Evolutionary conservation across 768 basidiomycete genomes (phyloP), one percentile per base, ranked within the genome.

Genomic region (Panus rudis): DNA sequence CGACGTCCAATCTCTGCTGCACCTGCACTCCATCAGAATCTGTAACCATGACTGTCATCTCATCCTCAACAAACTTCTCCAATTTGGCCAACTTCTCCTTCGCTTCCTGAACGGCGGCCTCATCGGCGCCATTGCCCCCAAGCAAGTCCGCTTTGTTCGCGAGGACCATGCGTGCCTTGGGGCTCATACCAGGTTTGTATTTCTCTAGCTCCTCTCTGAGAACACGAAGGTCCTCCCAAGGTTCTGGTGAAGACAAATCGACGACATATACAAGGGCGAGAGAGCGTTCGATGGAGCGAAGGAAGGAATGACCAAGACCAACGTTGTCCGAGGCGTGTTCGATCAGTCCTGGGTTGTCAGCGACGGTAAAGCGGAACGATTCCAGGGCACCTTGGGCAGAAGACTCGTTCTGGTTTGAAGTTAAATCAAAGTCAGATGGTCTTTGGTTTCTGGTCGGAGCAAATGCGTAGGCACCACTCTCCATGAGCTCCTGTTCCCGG

Each of bases 71-170:
- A 43, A 71, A 81, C 43, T 71, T 66, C 56, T 84, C 76, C 41
- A 90, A 59, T 25, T 53, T 65, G 24, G 42, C 53, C 38, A 87
- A 66, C 58, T 85, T 88, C 22, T 62, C 65, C 50, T 69, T 71
- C 4, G 81, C 83, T 28, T 66, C 69, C 27, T 64, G 62, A 6
- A 84, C 71, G 5, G 71, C 70, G 13, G 57, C 63, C n/a, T 63
- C 60, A 22, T 72, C 69, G 10, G 66, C 72, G 8, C 69, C 69
- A 10, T 50, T 57, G 24, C 63, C 70, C 2, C 69, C 85, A 3
- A 94, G 73, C 24, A 89, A 59, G 64, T 99, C 96, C 0, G 92
- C 96, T 63, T 99, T 99, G 70, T 97, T 99, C 21, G 90, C 87
- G 14, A 98, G 69, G 30, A 99, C 87, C 58, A 96, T 71, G 20